Evolutionary conservation across 257 asterid genomes (phyloP).

Genomic region (Nicotiana undulata): DNA sequence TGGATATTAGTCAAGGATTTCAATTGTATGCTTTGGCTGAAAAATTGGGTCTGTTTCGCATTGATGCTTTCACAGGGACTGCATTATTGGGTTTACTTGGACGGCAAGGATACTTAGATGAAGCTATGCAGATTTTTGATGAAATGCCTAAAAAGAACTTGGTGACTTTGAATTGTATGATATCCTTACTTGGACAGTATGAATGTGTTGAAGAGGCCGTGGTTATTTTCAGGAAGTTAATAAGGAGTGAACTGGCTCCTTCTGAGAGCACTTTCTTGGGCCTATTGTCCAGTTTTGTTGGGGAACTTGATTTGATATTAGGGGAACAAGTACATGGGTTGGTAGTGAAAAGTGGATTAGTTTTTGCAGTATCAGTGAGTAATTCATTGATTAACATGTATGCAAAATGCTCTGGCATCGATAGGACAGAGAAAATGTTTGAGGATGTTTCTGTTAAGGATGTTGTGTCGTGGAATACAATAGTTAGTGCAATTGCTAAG

Average conservation of each 20-base stretch:
- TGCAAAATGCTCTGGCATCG: constrained; percentile 26
- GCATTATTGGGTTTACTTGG: constrained; percentile 64
- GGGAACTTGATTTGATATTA: constrained; percentile 21
- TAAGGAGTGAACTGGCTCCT: constrained; percentile 26
- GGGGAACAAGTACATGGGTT: constrained; percentile 59
- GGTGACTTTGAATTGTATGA: constrained; percentile 60
- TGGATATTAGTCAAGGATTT: constrained; percentile 40
- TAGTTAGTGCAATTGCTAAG: constrained; percentile 43
- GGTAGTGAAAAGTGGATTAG: constrained; percentile 48
- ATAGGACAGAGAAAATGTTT: constrained; percentile 47
- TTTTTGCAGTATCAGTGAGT: constrained; percentile 27
- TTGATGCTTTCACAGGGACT: constrained; percentile 61
- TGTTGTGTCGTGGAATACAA: constrained; percentile 58
- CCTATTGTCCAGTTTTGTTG: constrained; percentile 35
- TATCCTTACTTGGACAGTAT: constrained; percentile 46
- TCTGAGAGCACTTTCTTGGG: constrained; percentile 50
- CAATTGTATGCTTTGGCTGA: constrained; percentile 58
- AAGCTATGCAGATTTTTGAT: constrained; percentile 48
- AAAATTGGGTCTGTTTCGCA: constrained; percentile 39
- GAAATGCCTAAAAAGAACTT: constrained; percentile 57
- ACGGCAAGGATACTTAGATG: constrained; percentile 41
- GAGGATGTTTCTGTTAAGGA: constrained; percentile 43
- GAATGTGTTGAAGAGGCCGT: constrained; percentile 41
- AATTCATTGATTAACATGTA: constrained; percentile 63
- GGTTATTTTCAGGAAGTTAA: constrained; percentile 39